phyloP scores from a whole-genome alignment of 257 asterid genomes.

The Paraleonurus japonicus region DNA sequence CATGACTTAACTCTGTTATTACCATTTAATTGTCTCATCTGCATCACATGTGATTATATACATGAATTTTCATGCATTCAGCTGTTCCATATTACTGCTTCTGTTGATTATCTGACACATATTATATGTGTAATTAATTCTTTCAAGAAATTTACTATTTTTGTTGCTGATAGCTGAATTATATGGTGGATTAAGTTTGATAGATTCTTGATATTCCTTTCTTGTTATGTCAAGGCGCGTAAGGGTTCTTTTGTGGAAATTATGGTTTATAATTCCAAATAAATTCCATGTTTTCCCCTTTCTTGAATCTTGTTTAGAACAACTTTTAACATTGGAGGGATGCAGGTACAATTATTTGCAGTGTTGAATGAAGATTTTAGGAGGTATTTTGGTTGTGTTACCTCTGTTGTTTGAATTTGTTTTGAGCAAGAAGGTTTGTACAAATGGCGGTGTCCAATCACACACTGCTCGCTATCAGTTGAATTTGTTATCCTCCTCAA shows the following conservation, averaged over 20 bases:
- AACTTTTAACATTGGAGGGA: neutral
- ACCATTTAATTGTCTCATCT: too few species aligned
- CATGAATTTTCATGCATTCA: neutral
- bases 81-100: neutral
- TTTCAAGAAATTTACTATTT: neutral
- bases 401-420: conserved; percentile 42
- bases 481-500: conserved; percentile 39
- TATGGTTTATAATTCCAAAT: neutral
- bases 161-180: neutral
- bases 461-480: conserved; percentile 59
- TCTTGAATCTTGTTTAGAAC: neutral
- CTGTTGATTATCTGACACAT: neutral
- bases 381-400: conserved; percentile 27
- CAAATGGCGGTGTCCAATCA: conserved; percentile 56
- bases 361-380: conserved; percentile 29
- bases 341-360: neutral
- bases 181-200: neutral
- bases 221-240: neutral
- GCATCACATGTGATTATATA: too few species aligned
- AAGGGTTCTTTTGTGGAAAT: neutral
- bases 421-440: conserved; percentile 59
- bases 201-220: neutral
- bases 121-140: too few species aligned
- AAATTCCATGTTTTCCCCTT: neutral
- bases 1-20: too few species aligned